Base-by-base conservation (phyloP, 805 yeast genomes). In the Schwanniomyces polymorphus region DNA sequence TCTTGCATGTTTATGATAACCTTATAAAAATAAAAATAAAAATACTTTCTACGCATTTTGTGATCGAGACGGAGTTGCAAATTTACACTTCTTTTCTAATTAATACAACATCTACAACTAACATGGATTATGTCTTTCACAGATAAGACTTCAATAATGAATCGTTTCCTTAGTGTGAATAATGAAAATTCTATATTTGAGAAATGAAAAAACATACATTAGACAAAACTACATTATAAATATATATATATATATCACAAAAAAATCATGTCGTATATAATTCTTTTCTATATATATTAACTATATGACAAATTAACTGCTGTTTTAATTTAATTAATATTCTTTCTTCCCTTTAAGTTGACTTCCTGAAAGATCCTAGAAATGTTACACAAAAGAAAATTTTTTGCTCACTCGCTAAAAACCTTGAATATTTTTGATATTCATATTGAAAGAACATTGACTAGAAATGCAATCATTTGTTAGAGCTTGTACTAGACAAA, bases 401-500 rank as follows among this genome's bases (percentile, higher is more conserved):
- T 31, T 31, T 31, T 31, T 31, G 35, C 35, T 31, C 35, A 31
- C 21, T 31, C 21, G 35, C 17, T 14, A 31, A 31, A 31, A 31
- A 14, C 18, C 14, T 31, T 14, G 35, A 31, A 14, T 6, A 31
- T 4, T 14, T 31, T 31, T 31, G 35, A 14, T 31, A 31, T 31
- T 11, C 12, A 14, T 21, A 14, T 31, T 2, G n/a, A 31, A 14
- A 5, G 1, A 37, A 37, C 18, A 14, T 37, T 21, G 10, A 28
- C 33, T 10, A 31, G 29, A 8, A 31, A 31, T 34, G 43, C 42
- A 34, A 46, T 28, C 47, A 28, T 42, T 48, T n/a, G 21, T 45
- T 21, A 48, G 47, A 44, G 40, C 48, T 17, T 42, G 46, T 18
- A 31, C 38, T n/a, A 46, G 44, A 34, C 49, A 38, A 34, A 28